Conservation (phyloP, 192 early-diverging fungal species). For the Coemansia sp. region DNA sequence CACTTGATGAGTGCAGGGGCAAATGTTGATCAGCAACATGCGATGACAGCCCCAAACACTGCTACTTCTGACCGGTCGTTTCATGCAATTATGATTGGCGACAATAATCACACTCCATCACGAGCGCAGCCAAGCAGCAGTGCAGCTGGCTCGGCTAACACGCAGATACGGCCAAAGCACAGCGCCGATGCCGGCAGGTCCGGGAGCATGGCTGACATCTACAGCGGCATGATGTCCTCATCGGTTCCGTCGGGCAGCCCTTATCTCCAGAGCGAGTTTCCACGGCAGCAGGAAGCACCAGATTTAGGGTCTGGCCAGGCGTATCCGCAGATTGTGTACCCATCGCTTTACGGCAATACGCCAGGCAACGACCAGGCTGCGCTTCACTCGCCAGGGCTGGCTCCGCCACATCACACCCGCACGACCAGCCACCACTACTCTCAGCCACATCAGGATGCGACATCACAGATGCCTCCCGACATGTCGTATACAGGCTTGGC, state of each 20-base stretch:
- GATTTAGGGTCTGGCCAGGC: constrained; percentile 1
- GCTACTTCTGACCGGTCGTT: constrained; percentile 45
- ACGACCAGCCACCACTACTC: constrained; percentile 14
- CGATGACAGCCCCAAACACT: constrained; percentile 28
- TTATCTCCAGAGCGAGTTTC: constrained; percentile 15
- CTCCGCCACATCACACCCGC: constrained; percentile 9
- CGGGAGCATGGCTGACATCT: constrained; percentile 11
- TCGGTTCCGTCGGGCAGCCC: constrained; percentile 35
- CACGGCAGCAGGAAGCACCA: neutral
- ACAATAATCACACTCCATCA: constrained; percentile 23
- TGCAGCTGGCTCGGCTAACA: constrained; percentile 11
- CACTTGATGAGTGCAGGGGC: neutral
- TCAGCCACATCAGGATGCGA: neutral
- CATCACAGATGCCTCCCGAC: neutral
- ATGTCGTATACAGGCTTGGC: neutral
- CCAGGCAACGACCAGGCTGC: neutral
- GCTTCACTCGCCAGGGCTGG: neutral
- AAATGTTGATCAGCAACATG: constrained; percentile 10
- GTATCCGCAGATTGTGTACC: constrained; percentile 24
- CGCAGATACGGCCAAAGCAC: constrained; percentile 25
- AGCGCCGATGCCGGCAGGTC: constrained; percentile 16
- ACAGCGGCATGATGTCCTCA: constrained; percentile 27
- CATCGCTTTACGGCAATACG: constrained; percentile 8
- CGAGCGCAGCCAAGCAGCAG: neutral
- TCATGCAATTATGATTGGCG: constrained; percentile 51